Evolutionary conservation across 2,329 filamentous ascomycete genomes (phyloP).

Genomic region (Biscogniauxia sp.): DNA sequence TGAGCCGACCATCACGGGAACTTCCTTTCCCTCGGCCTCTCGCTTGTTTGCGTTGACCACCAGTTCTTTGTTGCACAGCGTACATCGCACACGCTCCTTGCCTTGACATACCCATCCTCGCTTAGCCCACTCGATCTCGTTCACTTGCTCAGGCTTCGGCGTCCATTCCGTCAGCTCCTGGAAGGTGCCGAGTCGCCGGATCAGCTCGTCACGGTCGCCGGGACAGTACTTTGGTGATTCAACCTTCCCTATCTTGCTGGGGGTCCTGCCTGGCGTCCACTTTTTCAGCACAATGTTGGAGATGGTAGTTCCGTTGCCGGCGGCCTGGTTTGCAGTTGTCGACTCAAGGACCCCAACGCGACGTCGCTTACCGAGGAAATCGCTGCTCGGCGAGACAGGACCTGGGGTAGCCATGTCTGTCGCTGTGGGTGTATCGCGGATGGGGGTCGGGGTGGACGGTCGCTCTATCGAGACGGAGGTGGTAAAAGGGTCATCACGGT

Average conservation of each 20-base stretch:
- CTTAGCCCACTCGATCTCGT: slow-evolving; percentile 93
- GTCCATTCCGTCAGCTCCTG: slow-evolving; percentile 90
- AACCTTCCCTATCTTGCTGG: slow-evolving; percentile 26
- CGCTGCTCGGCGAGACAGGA: slow-evolving; percentile 24
- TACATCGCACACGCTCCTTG: slow-evolving; percentile 80
- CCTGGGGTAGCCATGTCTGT: slow-evolving; percentile 14
- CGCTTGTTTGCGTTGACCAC: slow-evolving; percentile 73
- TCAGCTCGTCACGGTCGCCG: slow-evolving; percentile 77
- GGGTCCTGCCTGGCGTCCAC: slow-evolving; percentile 32
- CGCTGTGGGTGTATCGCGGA: slow-evolving; percentile 9
- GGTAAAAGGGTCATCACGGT: slow-evolving; percentile 26
- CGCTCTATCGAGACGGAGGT: slow-evolving; percentile 15
- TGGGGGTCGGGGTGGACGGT: slow-evolving; percentile 34
- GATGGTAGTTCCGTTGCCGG: slow-evolving; percentile 32
- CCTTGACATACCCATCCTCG: slow-evolving; percentile 85
- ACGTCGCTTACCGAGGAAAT: slow-evolving; percentile 52
- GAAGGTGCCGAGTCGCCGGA: slow-evolving; percentile 80
- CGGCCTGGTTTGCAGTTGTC: slow-evolving; percentile 34
- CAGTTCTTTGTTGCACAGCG: slow-evolving; percentile 79
- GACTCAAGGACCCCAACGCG: slow-evolving; percentile 46
- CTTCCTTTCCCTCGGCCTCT: slow-evolving; percentile 54
- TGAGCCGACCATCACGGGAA: slow-evolving; percentile 52
- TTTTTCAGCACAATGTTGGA: slow-evolving; percentile 43
- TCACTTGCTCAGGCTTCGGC: slow-evolving; percentile 82
- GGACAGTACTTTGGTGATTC: slow-evolving; percentile 73